Evolutionary conservation across 2,329 filamentous ascomycete species (phyloP).

Genomic region (Zarea fungicola): DNA sequence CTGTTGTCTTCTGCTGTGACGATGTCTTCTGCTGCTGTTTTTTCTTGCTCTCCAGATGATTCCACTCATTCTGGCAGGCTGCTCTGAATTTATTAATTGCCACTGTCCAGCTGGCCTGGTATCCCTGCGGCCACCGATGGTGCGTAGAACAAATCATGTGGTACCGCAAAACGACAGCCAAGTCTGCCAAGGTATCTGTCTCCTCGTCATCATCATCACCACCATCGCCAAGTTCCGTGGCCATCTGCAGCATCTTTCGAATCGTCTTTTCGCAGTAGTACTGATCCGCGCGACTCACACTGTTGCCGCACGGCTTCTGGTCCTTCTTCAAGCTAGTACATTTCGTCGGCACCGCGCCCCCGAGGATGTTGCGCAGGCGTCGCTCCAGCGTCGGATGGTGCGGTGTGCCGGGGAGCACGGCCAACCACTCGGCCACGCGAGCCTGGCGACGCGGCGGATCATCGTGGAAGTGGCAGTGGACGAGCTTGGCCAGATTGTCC

Average conservation of each 20-base stretch:
- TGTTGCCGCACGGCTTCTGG: background rate
- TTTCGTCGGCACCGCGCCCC: background rate
- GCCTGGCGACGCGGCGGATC: background rate
- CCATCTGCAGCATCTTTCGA: background rate
- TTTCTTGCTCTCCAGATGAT: background rate
- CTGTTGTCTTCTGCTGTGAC: background rate
- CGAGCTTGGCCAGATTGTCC: background rate
- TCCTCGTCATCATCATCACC: background rate
- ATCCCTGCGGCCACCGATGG: background rate
- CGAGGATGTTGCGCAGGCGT: background rate
- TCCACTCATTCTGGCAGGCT: background rate
- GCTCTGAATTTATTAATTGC: background rate
- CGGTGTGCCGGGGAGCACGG: background rate
- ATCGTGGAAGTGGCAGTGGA: constrained; percentile 3
- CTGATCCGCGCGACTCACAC: background rate
- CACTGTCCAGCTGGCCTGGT: background rate
- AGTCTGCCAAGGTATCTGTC: background rate
- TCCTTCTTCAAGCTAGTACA: background rate
- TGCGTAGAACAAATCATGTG: background rate
- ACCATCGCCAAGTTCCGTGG: background rate
- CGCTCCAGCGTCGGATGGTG: background rate
- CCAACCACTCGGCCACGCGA: background rate
- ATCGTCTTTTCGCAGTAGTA: background rate
- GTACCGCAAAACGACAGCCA: background rate
- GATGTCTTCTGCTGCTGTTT: background rate